Base-by-base conservation (phyloP, 352 stramenopile species). In the Globisporangium uncinulatum region DNA sequence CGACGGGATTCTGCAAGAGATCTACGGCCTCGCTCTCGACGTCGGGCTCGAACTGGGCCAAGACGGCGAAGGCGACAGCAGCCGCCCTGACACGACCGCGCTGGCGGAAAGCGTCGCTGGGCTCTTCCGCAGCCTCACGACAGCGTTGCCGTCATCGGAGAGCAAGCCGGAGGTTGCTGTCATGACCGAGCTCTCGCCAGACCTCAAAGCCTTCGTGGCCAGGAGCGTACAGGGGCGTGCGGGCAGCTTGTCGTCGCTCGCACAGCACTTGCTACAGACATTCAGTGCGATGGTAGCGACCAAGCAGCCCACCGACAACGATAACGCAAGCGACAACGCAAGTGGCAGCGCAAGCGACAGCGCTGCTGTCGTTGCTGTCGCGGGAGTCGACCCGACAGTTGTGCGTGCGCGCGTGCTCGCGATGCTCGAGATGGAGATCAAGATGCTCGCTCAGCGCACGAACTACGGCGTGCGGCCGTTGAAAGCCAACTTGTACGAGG, bases 381-480 rank as follows among this genome's bases (percentile, higher is more conserved):
- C 53, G 15, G 42, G n/a, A n/a, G n/a, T n/a, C n/a, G n/a, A n/a
- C n/a, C n/a, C 14, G 42, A n/a, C 2, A 21, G 42, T n/a, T 10
- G 51, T 59, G 3, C 43, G 68, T 17, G 62, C 70, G 11, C 64
- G 48, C 1, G 45, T 67, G 5, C 50, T 63, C 15, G 51, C 88
- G 19, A 65, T 62, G 24, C 45, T 95, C 50, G 81, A 95, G 58
- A 92, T 93, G 85, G 85, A 90, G 52, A 89, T 95, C 53, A 95
- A 95, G 63, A 88, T 88, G 70, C 67, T 95, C 11, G 86, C 86
- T 31, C 82, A 95, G 63, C 80, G 86, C 10, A 84, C 66, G 10
- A 62, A 74, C 20, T 86, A 94, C 44, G 83, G 86, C 29, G 71
- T 84, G 15, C 70, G 75, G 13, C 80, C 76, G n/a, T 47, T 63